A percentile compares a stretch with the other conserved stretches of the same genome.
These are phyloP conservation scores for Begonia fuchsioides DNA, from an alignment of 306 rosid genomes.

Conservation along the genomic window DNA sequence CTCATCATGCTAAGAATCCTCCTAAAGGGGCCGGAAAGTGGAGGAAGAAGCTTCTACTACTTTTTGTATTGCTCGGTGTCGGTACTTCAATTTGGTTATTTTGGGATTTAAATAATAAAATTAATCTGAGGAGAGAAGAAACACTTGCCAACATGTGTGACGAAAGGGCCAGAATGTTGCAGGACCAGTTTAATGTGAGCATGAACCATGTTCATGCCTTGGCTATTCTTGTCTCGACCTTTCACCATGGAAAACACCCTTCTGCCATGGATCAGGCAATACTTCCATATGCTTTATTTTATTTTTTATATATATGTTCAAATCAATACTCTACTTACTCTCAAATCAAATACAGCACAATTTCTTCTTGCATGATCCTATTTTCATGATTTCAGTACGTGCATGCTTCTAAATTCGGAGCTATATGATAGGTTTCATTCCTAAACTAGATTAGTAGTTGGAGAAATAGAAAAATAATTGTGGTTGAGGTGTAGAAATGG, in stretches of 20 bases:
- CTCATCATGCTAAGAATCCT: conserved; percentile 20
- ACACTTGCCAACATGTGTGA: conserved; percentile 92
- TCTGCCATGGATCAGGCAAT: conserved; percentile 87
- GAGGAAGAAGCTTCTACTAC: conserved; percentile 46
- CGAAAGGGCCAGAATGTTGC: conserved; percentile 93
- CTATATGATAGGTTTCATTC: too few species aligned
- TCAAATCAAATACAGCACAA: too few species aligned
- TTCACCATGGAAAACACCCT: conserved; percentile 82
- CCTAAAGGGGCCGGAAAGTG: conserved; percentile 55
- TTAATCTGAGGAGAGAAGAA: conserved; percentile 46
- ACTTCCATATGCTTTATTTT: not conserved
- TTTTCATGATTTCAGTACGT: too few species aligned
- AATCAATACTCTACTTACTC: too few species aligned
- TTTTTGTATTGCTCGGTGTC: conserved; percentile 39
- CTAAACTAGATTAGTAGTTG: too few species aligned
- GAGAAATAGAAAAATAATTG: too few species aligned
- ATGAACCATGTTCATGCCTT: conserved; percentile 89
- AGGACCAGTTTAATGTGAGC: conserved; percentile 95
- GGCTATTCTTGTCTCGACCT: conserved; percentile 88
- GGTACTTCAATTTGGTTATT: conserved; percentile 43
- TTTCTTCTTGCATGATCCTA: too few species aligned
- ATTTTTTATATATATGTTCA: too few species aligned
- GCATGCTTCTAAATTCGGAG: too few species aligned
- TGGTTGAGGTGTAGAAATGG: too few species aligned
- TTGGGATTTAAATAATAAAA: conserved; percentile 36